phyloP scores from a whole-genome alignment of 352 stramenopile species.

The Lagenidium giganteum region DNA sequence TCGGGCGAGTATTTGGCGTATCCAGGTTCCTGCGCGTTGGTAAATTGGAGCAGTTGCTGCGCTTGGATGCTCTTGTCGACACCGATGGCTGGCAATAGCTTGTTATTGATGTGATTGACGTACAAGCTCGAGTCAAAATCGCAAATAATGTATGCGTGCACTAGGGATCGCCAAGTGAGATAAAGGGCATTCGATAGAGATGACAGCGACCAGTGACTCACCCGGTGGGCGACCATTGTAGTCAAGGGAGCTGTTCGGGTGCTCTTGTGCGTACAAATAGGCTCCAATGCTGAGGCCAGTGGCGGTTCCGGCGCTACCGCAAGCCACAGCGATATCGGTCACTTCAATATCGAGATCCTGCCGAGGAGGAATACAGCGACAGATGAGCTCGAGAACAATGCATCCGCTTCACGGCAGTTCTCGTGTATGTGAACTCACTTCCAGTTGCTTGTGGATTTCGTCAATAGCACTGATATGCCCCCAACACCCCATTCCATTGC shows the following conservation, averaged over 20 bases:
- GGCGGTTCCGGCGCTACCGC: conserved; percentile 17
- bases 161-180: neutral
- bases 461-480: conserved; percentile 66
- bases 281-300: conserved; percentile 17
- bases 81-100: conserved; percentile 15
- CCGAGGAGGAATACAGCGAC: too few species aligned
- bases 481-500: conserved; percentile 64
- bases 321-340: conserved; percentile 21
- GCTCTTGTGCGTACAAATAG: conserved; percentile 11
- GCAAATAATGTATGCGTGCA: conserved; percentile 22
- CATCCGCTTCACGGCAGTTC: too few species aligned
- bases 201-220: too few species aligned
- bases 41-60: conserved; percentile 14
- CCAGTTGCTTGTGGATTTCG: conserved; percentile 35
- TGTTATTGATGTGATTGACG: conserved; percentile 15
- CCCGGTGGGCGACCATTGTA: conserved; percentile 6
- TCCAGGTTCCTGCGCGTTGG: conserved; percentile 16
- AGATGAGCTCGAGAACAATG: too few species aligned
- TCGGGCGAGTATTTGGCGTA: conserved; percentile 19
- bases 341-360: conserved; percentile 5
- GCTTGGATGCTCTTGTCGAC: neutral
- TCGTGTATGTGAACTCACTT: neutral
- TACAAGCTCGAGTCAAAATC: conserved; percentile 17
- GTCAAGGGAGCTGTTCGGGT: neutral
- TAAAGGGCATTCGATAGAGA: too few species aligned